Base-by-base conservation (phyloP, 768 basidiomycete species). In the Russula sp. region DNA sequence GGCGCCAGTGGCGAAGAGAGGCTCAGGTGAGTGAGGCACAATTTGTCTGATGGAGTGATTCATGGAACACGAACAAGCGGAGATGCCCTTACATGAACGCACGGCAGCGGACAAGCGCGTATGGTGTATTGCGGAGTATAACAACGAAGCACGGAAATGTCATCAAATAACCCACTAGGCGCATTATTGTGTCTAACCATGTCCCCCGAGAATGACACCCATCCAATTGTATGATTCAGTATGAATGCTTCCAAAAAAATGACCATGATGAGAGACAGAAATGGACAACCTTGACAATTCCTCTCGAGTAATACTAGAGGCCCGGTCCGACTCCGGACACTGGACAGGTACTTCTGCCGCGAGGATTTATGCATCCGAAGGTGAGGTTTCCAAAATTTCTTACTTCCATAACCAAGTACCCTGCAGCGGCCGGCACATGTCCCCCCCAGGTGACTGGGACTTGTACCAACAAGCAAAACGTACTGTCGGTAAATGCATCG, bases 11-110 rank as follows among this genome's bases (percentile, higher is more conserved):
- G n/a, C 45, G 10, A 47, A n/a, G 18, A n/a, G 18, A 10, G 40
- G 11, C 40, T 0, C 10, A 11, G 40, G 9, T 40, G 14, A 40
- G 40, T 3, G 14, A 34, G 16, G 32, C 32, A 14, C 50, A 47
- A 47, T 51, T 7, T 37, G 39, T 55, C 34, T 57, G 47, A 57
- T 57, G 56, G 45, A 57, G 56, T 57, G 56, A 10, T 35, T 47
- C 34, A 37, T 14, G n/a, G 7, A n/a, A 20, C 6, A 9, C 27
- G 7, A 20, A 2, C 39, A n/a, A 53, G 37, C 37, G 52, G 52
- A 35, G 16, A 35, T 52, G 34, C 1, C 6, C 8, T 47, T 3
- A n/a, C 45, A 22, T 47, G 45, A 44, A n/a, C 42, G 9, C 35
- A 27, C 22, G 22, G 22, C 22, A 37, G 35, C 35, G 9, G 27